Conservation (phyloP, 352 stramenopile genomes). For the Phytopythium vexans region DNA sequence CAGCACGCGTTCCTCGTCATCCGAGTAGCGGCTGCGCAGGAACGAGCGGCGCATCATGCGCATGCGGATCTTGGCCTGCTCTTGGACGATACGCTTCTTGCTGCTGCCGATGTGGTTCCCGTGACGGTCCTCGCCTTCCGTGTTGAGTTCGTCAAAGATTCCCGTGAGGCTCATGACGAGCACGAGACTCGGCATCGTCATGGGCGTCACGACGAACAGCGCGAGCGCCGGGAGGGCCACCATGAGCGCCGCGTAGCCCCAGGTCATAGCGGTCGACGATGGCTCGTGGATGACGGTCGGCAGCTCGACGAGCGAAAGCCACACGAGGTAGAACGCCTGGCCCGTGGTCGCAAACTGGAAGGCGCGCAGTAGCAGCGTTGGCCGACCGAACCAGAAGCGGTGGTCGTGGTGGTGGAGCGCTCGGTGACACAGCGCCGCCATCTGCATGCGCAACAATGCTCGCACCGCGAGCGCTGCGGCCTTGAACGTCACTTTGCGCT, state of each 20-base stretch:
- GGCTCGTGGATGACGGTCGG: constrained; percentile 24
- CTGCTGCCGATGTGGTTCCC: neutral
- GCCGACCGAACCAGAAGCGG: constrained; percentile 82
- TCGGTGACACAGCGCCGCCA: constrained; percentile 81
- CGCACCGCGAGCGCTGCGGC: constrained; percentile 58
- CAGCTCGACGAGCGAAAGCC: constrained; percentile 76
- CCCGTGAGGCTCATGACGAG: constrained; percentile 84
- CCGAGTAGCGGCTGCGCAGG: constrained; percentile 60
- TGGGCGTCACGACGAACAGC: constrained; percentile 75
- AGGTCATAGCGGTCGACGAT: constrained; percentile 1
- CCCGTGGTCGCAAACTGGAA: constrained; percentile 87
- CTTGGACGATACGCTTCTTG: constrained; percentile 26
- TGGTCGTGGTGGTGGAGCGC: constrained; percentile 82
- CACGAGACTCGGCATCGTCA: constrained; percentile 87
- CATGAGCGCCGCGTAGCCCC: constrained; percentile 57
- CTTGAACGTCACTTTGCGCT: constrained; percentile 41
- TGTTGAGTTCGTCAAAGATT: constrained; percentile 84
- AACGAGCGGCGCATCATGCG: constrained; percentile 71
- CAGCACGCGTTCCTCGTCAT: constrained; percentile 16
- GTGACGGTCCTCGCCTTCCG: constrained; percentile 1
- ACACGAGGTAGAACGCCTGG: constrained; percentile 85
- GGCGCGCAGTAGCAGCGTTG: constrained; percentile 60
- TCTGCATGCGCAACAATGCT: constrained; percentile 81
- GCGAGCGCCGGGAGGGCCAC: constrained; percentile 56
- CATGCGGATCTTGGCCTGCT: constrained; percentile 64